A percentile compares a stretch with the other conserved stretches of the same genome.
phyloP scores from a whole-genome alignment of 306 rosid species.

The Fagus sylvatica region DNA sequence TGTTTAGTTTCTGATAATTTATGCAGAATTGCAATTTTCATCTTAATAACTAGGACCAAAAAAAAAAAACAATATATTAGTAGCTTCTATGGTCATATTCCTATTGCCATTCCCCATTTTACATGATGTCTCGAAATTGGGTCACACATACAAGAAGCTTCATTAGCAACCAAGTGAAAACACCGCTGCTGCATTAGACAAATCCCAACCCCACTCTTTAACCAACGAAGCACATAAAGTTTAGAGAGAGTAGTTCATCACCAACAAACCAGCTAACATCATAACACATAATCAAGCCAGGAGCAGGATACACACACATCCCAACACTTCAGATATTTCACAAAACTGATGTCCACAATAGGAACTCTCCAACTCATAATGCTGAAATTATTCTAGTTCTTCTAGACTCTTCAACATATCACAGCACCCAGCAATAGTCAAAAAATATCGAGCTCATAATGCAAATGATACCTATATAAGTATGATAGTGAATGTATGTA shows the following conservation, averaged over 20 bases:
- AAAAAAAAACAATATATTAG: neutral
- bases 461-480: neutral
- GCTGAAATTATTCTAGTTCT: neutral
- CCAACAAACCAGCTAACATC: neutral
- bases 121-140: neutral
- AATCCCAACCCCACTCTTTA: neutral
- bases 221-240: neutral
- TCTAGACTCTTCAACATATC: neutral
- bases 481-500: too few relatives aligned
- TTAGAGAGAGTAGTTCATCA: neutral
- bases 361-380: neutral
- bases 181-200: neutral
- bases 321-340: neutral
- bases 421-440: neutral
- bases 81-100: neutral
- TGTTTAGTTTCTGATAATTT: neutral
- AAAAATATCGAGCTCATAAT: neutral
- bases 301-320: neutral
- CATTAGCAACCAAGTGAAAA: neutral
- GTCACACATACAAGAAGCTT: neutral
- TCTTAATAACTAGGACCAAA: neutral
- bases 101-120: neutral
- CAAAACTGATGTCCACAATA: neutral
- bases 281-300: neutral
- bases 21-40: neutral